These are phyloP conservation scores for Cladorrhinum sp. DNA, from an alignment of 2,329 filamentous ascomycete genomes.

Conservation along the genomic window DNA sequence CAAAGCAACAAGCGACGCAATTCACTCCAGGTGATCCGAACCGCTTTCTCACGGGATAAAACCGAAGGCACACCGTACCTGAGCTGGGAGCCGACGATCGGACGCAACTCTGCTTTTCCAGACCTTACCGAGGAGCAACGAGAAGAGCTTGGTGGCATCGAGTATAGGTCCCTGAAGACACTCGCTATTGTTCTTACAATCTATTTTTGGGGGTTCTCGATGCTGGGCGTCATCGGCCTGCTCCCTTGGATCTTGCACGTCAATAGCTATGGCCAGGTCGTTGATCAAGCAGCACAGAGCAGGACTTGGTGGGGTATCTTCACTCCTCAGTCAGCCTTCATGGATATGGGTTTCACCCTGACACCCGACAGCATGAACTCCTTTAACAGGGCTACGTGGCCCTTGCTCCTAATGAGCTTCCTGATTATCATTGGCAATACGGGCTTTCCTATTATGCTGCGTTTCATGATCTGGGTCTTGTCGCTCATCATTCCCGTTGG, in stretches of 20 bases:
- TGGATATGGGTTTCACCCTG: conserved; percentile 89
- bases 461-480: conserved; percentile 83
- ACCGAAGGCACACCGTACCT: conserved; percentile 74
- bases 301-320: conserved; percentile 91
- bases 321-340: conserved; percentile 83
- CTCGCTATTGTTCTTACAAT: conserved; percentile 71
- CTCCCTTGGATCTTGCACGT: conserved; percentile 74
- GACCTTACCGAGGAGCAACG: conserved; percentile 86
- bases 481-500: conserved; percentile 63
- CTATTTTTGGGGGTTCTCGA: conserved; percentile 82
- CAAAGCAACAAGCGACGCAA: conserved; percentile 34
- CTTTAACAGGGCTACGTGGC: conserved; percentile 73
- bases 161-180: conserved; percentile 89
- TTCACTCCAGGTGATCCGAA: conserved; percentile 59
- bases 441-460: conserved; percentile 89
- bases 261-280: conserved; percentile 59
- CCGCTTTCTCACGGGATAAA: conserved; percentile 52
- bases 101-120: conserved; percentile 88
- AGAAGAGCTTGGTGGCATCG: conserved; percentile 92
- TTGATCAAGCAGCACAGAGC: conserved; percentile 60
- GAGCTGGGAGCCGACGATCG: conserved; percentile 89
- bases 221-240: conserved; percentile 70
- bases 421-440: conserved; percentile 95
- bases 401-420: conserved; percentile 74
- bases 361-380: conserved; percentile 93